phyloP scores from a whole-genome alignment of 257 asterid species.

The Gentiana dahurica region DNA sequence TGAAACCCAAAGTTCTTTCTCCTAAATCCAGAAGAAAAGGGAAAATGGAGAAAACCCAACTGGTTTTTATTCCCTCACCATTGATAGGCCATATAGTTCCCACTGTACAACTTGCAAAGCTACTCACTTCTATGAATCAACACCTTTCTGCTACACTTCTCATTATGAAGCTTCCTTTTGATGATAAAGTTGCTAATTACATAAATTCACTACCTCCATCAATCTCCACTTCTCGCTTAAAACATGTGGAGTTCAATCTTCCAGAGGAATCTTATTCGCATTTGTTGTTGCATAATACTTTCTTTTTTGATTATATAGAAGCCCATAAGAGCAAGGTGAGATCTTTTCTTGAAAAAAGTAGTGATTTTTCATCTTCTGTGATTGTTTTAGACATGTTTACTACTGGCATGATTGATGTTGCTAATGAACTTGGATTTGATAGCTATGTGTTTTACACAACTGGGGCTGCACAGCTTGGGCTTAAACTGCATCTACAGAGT shows the following conservation, averaged over 20 bases:
- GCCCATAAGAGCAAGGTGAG: constrained; percentile 14
- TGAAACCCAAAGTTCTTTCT: too few relatives aligned
- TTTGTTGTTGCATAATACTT: background rate
- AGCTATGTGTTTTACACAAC: constrained; percentile 30
- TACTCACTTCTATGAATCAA: constrained; percentile 29
- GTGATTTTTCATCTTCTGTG: background rate
- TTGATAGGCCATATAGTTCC: constrained; percentile 46
- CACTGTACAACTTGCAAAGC: constrained; percentile 48
- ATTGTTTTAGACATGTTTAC: constrained; percentile 1
- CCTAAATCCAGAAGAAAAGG: too few relatives aligned
- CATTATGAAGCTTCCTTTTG: constrained; percentile 23
- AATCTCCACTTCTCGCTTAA: background rate
- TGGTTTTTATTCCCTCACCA: constrained; percentile 48
- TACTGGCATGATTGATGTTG: too few relatives aligned
- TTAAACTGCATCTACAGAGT: constrained; percentile 4
- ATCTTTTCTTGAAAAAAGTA: background rate
- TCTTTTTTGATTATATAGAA: constrained; percentile 3
- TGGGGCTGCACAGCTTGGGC: constrained; percentile 25
- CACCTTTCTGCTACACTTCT: constrained; percentile 36
- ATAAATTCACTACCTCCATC: constrained; percentile 12
- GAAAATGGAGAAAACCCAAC: constrained; percentile 12
- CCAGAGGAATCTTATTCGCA: background rate
- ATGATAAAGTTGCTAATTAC: constrained; percentile 16
- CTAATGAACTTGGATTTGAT: too few relatives aligned
- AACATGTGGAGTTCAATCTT: background rate